Percentiles rank a stretch among this genome's conserved stretches.
Evolutionary conservation across 2,329 filamentous ascomycete genomes (phyloP).

Genomic region (Decorospora gaudefroyi): DNA sequence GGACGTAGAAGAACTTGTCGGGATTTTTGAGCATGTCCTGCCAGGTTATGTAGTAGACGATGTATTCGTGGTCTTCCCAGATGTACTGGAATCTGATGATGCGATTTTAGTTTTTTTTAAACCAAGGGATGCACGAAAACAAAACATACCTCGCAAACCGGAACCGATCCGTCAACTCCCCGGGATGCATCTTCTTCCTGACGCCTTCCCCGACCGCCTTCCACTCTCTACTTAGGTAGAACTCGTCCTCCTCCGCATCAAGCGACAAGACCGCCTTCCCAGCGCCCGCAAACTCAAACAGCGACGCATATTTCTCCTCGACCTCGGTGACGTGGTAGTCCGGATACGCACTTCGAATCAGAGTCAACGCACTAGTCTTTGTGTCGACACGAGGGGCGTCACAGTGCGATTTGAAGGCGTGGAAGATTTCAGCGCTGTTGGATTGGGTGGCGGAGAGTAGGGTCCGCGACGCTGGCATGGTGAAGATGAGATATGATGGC

Average conservation of each 20-base stretch:
- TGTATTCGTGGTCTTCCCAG: constrained; percentile 35
- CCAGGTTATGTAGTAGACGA: constrained; percentile 38
- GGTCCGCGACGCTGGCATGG: constrained; percentile 20
- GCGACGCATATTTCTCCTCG: constrained; percentile 2
- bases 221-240: constrained; percentile 18
- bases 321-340: constrained; percentile 36
- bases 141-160: constrained; percentile 28
- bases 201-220: constrained; percentile 30
- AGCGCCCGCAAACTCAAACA: constrained; percentile 25
- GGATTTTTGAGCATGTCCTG: constrained; percentile 33
- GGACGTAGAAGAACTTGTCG: constrained; percentile 27
- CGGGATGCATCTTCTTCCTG: constrained; percentile 30
- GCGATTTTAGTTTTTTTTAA: background rate
- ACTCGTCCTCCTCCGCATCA: constrained; percentile 10
- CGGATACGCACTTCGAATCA: constrained; percentile 27
- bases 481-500: constrained; percentile 3
- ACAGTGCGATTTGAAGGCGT: constrained; percentile 26
- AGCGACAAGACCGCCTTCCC: constrained; percentile 18
- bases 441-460: constrained; percentile 10
- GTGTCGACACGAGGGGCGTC: constrained; percentile 29
- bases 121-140: background rate
- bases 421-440: constrained; percentile 13
- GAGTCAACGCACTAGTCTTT: constrained; percentile 18
- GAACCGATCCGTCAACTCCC: constrained; percentile 26
- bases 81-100: constrained; percentile 31